Base-by-base conservation (phyloP, 2,329 filamentous ascomycete genomes). In the Cadophora sp. region DNA sequence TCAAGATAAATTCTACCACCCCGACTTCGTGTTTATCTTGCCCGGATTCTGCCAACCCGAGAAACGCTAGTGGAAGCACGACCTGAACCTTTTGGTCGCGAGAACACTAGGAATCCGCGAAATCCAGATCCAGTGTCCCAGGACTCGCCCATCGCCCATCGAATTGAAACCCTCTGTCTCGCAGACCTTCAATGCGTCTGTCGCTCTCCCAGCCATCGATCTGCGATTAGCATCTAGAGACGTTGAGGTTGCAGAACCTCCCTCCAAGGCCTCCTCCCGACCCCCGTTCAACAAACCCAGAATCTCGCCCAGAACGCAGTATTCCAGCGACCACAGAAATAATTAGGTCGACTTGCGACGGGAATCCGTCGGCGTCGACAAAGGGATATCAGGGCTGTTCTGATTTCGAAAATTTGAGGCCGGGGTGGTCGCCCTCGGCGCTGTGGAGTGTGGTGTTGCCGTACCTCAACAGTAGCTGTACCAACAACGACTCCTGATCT, bases 341-440 rank as follows among this genome's bases (percentile, higher is more conserved):
- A 33, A 66, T 27, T 66, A 60, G 62, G 72, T 73, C 72, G 69
- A 68, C 68, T 50, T 69, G 70, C 69, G 68, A 62, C 72, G 68
- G 68, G 56, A 39, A 43, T 45, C 69, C 68, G 70, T 74, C 72
- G 69, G 65, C 59, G 69, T 72, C 71, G 71, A 66, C 72, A 68
- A 59, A 60, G 41, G 68, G 47, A 64, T 63, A 71, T 24, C 45
- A 51, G 64, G 65, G 61, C 47, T 70, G 70, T 65, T 67, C 62
- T 70, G 65, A 72, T 45, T 65, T 68, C 53, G 63, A 59, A 63
- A 64, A 55, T 59, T 30, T 66, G 70, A 72, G 65, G 68, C 67
- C 66, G 68, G 70, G 74, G 71, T 72, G 70, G 67, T 70, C 65
- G 61, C 68, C 70, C 71, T 73, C 66, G 71, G 73, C 65, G 68